Conservation (phyloP, 2,329 filamentous ascomycete species). For the Tolypocladium tundrense region DNA sequence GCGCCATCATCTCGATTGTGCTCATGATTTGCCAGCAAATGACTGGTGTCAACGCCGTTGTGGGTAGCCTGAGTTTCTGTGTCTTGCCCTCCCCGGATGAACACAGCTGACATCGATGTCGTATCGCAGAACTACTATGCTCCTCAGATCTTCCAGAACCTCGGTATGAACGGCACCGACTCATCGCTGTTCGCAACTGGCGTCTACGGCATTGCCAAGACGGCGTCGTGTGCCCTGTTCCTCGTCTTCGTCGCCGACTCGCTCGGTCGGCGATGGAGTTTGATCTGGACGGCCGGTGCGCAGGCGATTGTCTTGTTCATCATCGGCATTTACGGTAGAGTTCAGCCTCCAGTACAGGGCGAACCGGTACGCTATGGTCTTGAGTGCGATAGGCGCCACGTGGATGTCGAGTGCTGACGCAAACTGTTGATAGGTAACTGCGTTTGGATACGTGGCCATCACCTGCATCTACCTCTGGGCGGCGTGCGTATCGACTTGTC, state of each 20-base stretch:
- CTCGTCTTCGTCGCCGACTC: conserved; percentile 59
- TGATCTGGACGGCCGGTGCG: conserved; percentile 55
- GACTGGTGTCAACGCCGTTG: conserved; percentile 48
- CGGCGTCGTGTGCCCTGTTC: conserved; percentile 52
- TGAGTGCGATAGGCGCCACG: not conserved
- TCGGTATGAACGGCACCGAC: conserved; percentile 47
- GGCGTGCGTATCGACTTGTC: conserved; percentile 19
- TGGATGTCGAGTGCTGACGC: not conserved
- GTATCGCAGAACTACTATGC: conserved; percentile 50
- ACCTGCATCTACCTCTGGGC: conserved; percentile 66
- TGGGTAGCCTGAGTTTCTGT: conserved; percentile 22
- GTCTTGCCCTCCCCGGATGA: not conserved
- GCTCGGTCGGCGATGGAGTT: conserved; percentile 49
- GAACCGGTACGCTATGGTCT: conserved; percentile 23
- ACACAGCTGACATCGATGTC: not conserved
- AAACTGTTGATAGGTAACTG: conserved; percentile 32
- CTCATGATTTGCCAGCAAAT: conserved; percentile 63
- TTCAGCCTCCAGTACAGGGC: conserved; percentile 45
- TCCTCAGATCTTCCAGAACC: conserved; percentile 56
- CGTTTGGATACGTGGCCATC: conserved; percentile 60
- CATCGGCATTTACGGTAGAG: conserved; percentile 60
- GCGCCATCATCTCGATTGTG: conserved; percentile 50
- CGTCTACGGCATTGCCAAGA: conserved; percentile 64
- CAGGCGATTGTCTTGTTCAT: conserved; percentile 57
- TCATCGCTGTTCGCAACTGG: conserved; percentile 62